A percentile compares a stretch with the other conserved stretches of the same genome.
Conservation (phyloP, 345 rosid species). For the Triadica sebifera region DNA sequence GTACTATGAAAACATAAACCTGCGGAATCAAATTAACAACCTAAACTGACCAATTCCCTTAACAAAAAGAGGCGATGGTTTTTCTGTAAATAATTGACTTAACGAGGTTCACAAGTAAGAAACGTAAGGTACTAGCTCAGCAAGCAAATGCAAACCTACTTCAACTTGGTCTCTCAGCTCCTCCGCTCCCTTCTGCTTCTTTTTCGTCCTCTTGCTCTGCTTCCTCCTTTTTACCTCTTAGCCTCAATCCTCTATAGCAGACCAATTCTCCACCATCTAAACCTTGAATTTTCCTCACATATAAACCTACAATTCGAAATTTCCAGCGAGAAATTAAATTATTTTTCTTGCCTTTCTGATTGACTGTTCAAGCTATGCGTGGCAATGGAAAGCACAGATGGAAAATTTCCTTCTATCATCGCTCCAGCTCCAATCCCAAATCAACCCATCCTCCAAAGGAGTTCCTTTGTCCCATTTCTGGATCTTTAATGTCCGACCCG, state of each 20-base stretch:
- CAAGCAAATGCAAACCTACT: too few relatives aligned
- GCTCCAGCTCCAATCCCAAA: constrained; percentile 16
- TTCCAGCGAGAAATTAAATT: too few relatives aligned
- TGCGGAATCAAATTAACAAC: too few relatives aligned
- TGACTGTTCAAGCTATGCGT: constrained; percentile 39
- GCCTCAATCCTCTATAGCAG: neutral
- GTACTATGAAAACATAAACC: too few relatives aligned
- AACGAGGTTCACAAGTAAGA: neutral
- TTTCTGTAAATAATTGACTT: neutral
- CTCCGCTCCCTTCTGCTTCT: neutral
- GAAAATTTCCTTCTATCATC: constrained; percentile 54
- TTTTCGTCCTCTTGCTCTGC: neutral
- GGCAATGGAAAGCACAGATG: constrained; percentile 60
- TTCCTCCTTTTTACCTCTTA: neutral
- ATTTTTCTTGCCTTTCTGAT: neutral
- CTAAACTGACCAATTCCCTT: neutral
- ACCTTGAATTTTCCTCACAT: neutral
- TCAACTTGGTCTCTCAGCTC: too few relatives aligned
- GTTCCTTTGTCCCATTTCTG: constrained; percentile 35
- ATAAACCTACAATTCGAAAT: neutral
- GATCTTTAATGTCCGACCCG: constrained; percentile 39
- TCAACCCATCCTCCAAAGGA: constrained; percentile 27
- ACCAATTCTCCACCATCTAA: neutral
- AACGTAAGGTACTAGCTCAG: neutral
- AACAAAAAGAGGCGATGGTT: neutral